Conservation (phyloP, 148 eudicot species). For the Arctostaphylos glauca region DNA sequence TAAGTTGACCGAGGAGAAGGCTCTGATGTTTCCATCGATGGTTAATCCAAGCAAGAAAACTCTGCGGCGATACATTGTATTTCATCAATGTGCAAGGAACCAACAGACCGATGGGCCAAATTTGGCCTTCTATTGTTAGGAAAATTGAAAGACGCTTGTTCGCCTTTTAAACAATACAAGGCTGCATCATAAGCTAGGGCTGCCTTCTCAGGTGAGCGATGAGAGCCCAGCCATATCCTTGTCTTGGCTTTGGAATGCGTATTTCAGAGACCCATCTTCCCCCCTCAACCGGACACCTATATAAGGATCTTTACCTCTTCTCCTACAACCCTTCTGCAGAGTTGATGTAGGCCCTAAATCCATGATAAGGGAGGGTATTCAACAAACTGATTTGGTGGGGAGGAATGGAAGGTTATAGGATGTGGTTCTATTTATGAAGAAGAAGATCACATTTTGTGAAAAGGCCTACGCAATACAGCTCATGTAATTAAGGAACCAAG, state of each 20-base stretch:
- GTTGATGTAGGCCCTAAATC: background rate
- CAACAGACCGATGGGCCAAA: background rate
- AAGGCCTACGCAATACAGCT: background rate
- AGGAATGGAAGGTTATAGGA: background rate
- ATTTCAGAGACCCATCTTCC: conserved; percentile 9
- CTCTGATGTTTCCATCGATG: background rate
- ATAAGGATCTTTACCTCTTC: background rate
- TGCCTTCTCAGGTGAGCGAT: background rate
- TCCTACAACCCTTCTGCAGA: background rate
- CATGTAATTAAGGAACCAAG: background rate
- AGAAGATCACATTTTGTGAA: background rate
- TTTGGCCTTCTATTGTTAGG: background rate
- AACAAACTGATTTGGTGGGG: background rate
- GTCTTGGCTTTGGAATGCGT: background rate
- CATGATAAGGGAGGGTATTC: background rate
- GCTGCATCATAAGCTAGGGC: background rate
- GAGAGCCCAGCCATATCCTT: conserved; percentile 3
- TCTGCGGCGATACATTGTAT: background rate
- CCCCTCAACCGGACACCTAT: background rate
- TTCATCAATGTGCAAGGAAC: background rate
- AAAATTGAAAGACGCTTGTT: background rate
- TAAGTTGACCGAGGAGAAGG: background rate
- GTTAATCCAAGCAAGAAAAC: background rate
- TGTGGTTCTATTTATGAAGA: background rate
- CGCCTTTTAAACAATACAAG: background rate